These are phyloP conservation scores for Fusarium marasasianum DNA, from an alignment of 2,329 filamentous ascomycete species.

Conservation along the genomic window DNA sequence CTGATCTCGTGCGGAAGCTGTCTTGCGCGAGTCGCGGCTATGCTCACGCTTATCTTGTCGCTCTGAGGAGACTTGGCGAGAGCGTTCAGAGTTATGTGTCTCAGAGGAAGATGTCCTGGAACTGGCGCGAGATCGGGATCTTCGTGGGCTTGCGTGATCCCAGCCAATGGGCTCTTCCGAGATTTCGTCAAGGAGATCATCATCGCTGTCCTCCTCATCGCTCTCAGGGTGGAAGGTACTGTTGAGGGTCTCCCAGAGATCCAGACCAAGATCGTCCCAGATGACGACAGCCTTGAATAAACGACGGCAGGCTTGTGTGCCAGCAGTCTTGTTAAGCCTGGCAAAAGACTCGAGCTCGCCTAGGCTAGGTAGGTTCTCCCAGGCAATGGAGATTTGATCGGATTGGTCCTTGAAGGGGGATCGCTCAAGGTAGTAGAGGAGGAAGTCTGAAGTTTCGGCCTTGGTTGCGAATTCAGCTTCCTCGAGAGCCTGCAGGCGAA, in stretches of 20 bases:
- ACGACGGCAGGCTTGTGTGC: conserved; percentile 49
- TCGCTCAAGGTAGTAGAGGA: conserved; percentile 47
- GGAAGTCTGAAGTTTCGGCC: conserved; percentile 46
- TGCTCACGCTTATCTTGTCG: conserved; percentile 23
- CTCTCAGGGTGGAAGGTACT: conserved; percentile 15
- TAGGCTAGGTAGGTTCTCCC: conserved; percentile 48
- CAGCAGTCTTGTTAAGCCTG: conserved; percentile 46
- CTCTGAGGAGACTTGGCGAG: conserved; percentile 29
- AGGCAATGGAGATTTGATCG: conserved; percentile 48
- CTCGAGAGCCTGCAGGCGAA: conserved; percentile 37
- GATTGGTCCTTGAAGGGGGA: conserved; percentile 40
- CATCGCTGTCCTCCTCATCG: conserved; percentile 17
- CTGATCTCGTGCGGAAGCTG: conserved; percentile 12
- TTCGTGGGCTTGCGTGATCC: conserved; percentile 19
- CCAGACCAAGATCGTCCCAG: conserved; percentile 51
- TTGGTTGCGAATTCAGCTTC: conserved; percentile 46
- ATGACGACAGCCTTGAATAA: conserved; percentile 52
- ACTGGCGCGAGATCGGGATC: conserved; percentile 29
- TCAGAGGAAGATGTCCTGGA: conserved; percentile 28
- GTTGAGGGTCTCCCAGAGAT: conserved; percentile 47
- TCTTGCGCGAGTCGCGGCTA: conserved; percentile 24
- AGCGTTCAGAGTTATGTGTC: conserved; percentile 21
- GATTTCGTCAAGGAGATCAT: conserved; percentile 28
- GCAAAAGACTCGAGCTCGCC: conserved; percentile 48
- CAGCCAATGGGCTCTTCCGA: conserved; percentile 24